These are phyloP conservation scores for Mycena venus DNA, from an alignment of 768 basidiomycete genomes.

Conservation along the genomic window DNA sequence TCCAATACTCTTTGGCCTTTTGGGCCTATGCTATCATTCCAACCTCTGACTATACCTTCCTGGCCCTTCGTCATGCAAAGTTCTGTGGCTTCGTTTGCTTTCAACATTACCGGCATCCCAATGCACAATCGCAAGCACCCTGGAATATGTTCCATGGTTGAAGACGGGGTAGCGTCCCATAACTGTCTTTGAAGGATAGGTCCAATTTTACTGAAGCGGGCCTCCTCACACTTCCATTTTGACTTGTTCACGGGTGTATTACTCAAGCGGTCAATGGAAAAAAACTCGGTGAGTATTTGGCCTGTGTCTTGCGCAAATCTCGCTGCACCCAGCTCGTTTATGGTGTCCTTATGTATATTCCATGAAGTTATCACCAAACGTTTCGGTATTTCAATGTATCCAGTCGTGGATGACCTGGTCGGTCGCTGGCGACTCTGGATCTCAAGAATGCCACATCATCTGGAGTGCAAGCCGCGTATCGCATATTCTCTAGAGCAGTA, in stretches of 20 bases:
- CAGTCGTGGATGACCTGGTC: constrained; percentile 15
- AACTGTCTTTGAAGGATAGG: neutral
- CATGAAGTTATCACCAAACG: constrained; percentile 48
- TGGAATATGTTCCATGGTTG: constrained; percentile 31
- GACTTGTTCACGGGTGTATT: neutral
- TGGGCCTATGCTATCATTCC: constrained; percentile 32
- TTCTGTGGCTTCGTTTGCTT: constrained; percentile 49
- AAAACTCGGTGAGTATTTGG: constrained; percentile 42
- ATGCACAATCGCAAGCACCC: constrained; percentile 43
- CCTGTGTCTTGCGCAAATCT: constrained; percentile 47
- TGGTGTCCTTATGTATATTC: constrained; percentile 46
- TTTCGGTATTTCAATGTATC: constrained; percentile 37
- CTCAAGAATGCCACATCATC: no score
- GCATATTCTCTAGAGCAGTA: no score
- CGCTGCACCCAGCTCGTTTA: constrained; percentile 44
- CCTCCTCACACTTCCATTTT: neutral
- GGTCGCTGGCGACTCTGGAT: no score
- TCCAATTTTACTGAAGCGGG: neutral
- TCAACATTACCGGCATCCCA: constrained; percentile 52
- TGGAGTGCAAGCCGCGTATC: no score
- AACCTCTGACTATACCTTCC: constrained; percentile 43
- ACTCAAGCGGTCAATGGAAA: constrained; percentile 31
- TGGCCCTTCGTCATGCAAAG: constrained; percentile 52
- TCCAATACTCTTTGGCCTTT: constrained; percentile 38
- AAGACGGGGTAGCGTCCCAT: neutral